Percentiles rank a stretch among this genome's conserved stretches.
These are phyloP conservation scores for Piromyces sp. DNA, from an alignment of 192 early-diverging fungal species.

Conservation along the genomic window DNA sequence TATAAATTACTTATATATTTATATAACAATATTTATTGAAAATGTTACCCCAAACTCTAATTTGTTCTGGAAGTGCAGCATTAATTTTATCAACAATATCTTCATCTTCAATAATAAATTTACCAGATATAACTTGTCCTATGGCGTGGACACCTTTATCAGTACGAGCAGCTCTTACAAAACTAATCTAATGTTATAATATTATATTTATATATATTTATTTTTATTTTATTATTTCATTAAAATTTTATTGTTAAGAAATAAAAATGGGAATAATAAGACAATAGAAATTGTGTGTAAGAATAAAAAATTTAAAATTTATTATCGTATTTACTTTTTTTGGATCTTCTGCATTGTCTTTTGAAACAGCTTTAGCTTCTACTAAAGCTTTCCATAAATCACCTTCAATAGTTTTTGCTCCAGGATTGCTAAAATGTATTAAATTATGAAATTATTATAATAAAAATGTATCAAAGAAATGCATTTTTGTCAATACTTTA, in stretches of 20 bases:
- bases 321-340: conserved; percentile 26
- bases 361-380: conserved; percentile 61
- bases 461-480: background rate
- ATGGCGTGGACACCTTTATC: conserved; percentile 98
- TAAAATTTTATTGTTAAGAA: too few species aligned
- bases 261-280: too few species aligned
- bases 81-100: conserved; percentile 69
- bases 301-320: too few species aligned
- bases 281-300: too few species aligned
- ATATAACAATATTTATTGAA: background rate
- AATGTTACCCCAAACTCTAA: conserved; percentile 63
- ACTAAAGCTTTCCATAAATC: conserved; percentile 77
- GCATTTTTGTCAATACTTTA: background rate
- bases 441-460: background rate
- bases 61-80: conserved; percentile 60
- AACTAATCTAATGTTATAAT: conserved; percentile 56
- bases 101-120: conserved; percentile 59
- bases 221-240: background rate
- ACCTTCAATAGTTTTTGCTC: conserved; percentile 66
- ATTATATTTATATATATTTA: too few species aligned
- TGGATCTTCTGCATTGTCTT: conserved; percentile 68
- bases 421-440: conserved; percentile 5
- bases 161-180: conserved; percentile 83
- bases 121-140: conserved; percentile 82
- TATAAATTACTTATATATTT: too few species aligned